phyloP scores from a whole-genome alignment of 345 rosid species.

The Brassica carinata region DNA sequence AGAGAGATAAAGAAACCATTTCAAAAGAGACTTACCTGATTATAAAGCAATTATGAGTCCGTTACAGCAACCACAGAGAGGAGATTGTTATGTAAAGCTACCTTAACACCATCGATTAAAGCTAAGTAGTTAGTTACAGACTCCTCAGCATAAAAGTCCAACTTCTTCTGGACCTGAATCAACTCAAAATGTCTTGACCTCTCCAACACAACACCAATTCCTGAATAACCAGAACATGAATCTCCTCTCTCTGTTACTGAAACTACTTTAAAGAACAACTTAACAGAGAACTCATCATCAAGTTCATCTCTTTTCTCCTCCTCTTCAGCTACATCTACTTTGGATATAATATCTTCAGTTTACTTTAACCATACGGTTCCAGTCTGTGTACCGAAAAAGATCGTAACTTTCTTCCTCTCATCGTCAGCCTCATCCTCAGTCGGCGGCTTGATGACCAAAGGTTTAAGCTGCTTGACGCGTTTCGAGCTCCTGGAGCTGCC shows the following conservation, averaged over 20 bases:
- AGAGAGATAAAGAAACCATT: not conserved
- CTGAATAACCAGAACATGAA: too few relatives aligned
- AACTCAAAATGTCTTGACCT: too few relatives aligned
- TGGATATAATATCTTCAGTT: too few relatives aligned
- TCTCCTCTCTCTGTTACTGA: too few relatives aligned
- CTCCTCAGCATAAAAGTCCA: conserved; percentile 50
- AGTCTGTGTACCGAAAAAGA: conserved; percentile 93
- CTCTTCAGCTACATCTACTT: too few relatives aligned
- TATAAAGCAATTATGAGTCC: conserved; percentile 61
- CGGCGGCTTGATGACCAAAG: conserved; percentile 52
- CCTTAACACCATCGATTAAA: conserved; percentile 77
- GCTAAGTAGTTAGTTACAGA: conserved; percentile 87
- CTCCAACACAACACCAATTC: too few relatives aligned
- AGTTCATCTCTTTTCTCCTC: too few relatives aligned
- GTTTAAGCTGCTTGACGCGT: conserved; percentile 52
- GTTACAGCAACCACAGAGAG: conserved; percentile 66
- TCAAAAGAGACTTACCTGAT: conserved; percentile 53
- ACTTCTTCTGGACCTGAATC: too few relatives aligned
- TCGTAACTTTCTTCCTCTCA: conserved; percentile 68
- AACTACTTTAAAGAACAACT: too few relatives aligned
- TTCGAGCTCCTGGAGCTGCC: conserved; percentile 19
- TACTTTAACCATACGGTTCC: conserved; percentile 63
- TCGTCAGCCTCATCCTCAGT: conserved; percentile 66
- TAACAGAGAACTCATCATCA: too few relatives aligned
- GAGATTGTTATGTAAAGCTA: conserved; percentile 62